Evolutionary conservation across 1,284 basidiomycete genomes (phyloP).

Genomic region (Marasmius sp.): DNA sequence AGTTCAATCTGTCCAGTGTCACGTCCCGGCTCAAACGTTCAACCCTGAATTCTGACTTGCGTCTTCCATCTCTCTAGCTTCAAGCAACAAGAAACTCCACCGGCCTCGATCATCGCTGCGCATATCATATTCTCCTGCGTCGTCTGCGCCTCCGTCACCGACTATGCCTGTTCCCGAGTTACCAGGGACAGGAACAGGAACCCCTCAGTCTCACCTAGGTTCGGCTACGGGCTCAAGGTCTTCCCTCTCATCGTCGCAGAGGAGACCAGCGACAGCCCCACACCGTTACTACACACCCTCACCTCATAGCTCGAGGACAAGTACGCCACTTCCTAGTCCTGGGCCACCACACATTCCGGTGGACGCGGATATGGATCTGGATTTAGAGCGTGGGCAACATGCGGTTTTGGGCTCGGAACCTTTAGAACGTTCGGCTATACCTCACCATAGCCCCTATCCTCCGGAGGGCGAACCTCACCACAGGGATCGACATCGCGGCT

Average conservation of each 20-base stretch:
- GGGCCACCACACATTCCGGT: background rate
- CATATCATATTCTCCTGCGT: background rate
- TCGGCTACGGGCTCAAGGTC: too few species aligned
- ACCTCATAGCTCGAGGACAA: background rate
- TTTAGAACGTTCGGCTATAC: too few species aligned
- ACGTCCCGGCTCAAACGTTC: too few species aligned
- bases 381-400: too few species aligned
- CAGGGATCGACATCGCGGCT: too few species aligned
- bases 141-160: background rate
- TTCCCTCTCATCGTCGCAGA: too few species aligned
- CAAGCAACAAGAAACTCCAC: background rate
- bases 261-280: background rate
- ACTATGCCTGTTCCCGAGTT: background rate
- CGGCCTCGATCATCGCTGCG: background rate
- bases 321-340: background rate
- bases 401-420: too few species aligned
- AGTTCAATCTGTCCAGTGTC: too few species aligned
- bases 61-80: background rate
- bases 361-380: too few species aligned
- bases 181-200: background rate
- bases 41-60: background rate
- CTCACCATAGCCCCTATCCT: too few species aligned
- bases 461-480: too few species aligned
- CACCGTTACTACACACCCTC: background rate
- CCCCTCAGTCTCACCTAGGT: too few species aligned